These are phyloP conservation scores for Penicillium sp. DNA, from an alignment of 2,329 filamentous ascomycete genomes.

Conservation along the genomic window DNA sequence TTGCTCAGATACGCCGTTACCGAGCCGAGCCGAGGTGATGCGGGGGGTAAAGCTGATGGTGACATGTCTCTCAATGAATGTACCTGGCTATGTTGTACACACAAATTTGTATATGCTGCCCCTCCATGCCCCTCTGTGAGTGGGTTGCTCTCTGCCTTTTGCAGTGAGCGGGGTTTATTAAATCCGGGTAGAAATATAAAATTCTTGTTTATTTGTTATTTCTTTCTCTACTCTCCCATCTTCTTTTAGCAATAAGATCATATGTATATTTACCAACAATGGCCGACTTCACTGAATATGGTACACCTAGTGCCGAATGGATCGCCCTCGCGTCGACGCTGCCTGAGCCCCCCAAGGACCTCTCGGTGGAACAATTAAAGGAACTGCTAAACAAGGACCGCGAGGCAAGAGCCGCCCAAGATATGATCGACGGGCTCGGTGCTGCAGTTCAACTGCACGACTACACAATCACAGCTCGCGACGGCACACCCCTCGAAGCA, in stretches of 20 bases:
- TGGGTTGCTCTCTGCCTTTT: background rate
- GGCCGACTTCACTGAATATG: conserved; percentile 44
- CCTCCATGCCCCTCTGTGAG: background rate
- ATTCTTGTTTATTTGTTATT: too few relatives aligned
- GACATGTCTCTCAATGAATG: background rate
- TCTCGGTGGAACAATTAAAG: conserved; percentile 27
- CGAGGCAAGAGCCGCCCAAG: conserved; percentile 33
- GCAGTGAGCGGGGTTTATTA: background rate
- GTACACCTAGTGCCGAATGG: conserved; percentile 47
- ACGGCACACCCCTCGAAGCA: conserved; percentile 46
- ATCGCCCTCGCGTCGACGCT: conserved; percentile 38
- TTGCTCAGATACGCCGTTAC: background rate
- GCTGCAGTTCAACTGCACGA: conserved; percentile 38
- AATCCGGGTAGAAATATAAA: background rate
- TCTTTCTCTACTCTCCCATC: too few relatives aligned
- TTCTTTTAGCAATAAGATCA: background rate
- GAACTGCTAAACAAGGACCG: conserved; percentile 31
- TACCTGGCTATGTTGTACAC: background rate
- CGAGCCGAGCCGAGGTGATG: conserved; percentile 20
- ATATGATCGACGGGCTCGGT: conserved; percentile 28
- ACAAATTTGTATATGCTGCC: background rate
- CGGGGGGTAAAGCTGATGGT: background rate
- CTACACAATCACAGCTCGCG: conserved; percentile 44
- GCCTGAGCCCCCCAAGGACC: conserved; percentile 22
- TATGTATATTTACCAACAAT: conserved; percentile 15